Evolutionary conservation across 371 early-diverging fungal species (phyloP).

Genomic region (Rhizopus sp.): DNA sequence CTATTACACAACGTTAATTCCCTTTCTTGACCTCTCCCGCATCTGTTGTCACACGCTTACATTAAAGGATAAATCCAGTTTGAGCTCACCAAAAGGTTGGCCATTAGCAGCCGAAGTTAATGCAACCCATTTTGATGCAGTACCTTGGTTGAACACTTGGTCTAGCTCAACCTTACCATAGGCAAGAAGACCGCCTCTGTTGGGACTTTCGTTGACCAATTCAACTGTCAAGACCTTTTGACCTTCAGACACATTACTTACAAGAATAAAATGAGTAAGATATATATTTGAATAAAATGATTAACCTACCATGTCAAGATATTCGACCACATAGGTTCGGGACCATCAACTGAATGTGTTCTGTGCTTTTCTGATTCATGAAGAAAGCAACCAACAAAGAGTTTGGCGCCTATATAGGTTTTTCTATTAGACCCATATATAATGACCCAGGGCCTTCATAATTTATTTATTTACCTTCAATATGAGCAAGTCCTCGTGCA

Average conservation of each 20-base stretch:
- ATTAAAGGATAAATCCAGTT: conserved; percentile 21
- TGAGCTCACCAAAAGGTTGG: conserved; percentile 19
- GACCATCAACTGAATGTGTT: conserved; percentile 22
- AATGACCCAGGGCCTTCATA: background rate
- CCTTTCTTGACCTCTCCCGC: background rate
- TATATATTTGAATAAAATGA: background rate
- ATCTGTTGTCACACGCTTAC: conserved; percentile 8
- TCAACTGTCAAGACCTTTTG: conserved; percentile 21
- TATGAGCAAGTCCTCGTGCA: background rate
- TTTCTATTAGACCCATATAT: background rate
- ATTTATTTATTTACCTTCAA: conserved; percentile 1
- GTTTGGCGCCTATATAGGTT: conserved; percentile 14
- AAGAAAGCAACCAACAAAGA: conserved; percentile 28
- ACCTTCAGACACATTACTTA: conserved; percentile 25
- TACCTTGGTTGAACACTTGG: conserved; percentile 15
- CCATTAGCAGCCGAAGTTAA: conserved; percentile 13
- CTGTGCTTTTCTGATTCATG: conserved; percentile 27
- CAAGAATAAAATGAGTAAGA: background rate
- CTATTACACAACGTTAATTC: conserved; percentile 4
- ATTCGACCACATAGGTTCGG: conserved; percentile 18
- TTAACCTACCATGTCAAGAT: conserved; percentile 21
- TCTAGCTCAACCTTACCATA: conserved; percentile 14
- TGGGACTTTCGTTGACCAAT: conserved; percentile 26
- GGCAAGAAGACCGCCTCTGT: conserved; percentile 21
- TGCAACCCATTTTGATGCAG: conserved; percentile 15